Conservation (phyloP, 805 yeast genomes). For the Candida methanosorbosa region DNA sequence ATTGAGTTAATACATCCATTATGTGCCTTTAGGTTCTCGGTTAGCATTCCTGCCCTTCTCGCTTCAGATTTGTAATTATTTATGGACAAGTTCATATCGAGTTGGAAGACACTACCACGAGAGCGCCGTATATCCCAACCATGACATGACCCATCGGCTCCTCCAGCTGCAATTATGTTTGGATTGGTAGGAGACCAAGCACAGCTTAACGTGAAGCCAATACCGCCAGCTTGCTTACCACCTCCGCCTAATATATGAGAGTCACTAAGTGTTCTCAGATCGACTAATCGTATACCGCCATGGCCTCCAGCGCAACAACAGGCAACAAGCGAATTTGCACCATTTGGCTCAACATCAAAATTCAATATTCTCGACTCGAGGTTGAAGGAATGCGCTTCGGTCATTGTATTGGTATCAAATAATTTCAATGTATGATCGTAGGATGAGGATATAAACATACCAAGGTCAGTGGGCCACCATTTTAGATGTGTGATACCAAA, state of each 20-base stretch:
- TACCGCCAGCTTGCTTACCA: slow-evolving; percentile 19
- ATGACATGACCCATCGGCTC: slow-evolving; percentile 69
- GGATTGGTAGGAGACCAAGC: slow-evolving; percentile 63
- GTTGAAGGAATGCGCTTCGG: slow-evolving; percentile 59
- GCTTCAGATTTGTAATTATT: slow-evolving; percentile 7
- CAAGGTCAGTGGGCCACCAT: slow-evolving; percentile 91
- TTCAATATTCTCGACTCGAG: slow-evolving; percentile 55
- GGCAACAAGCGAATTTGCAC: slow-evolving; percentile 48
- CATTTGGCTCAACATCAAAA: slow-evolving; percentile 48
- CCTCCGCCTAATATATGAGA: slow-evolving; percentile 53
- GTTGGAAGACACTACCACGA: slow-evolving; percentile 48
- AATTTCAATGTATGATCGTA: slow-evolving; percentile 69
- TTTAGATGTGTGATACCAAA: slow-evolving; percentile 65
- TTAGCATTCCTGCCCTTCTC: slow-evolving; percentile 13
- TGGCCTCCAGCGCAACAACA: slow-evolving; percentile 55
- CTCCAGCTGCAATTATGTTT: slow-evolving; percentile 67
- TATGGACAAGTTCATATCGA: slow-evolving; percentile 37
- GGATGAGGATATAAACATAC: slow-evolving; percentile 76
- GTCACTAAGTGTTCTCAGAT: slow-evolving; percentile 62
- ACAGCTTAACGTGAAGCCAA: slow-evolving; percentile 21
- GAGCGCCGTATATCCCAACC: slow-evolving; percentile 82
- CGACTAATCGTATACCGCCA: slow-evolving; percentile 45
- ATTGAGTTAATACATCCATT: slow-evolving; percentile 73
- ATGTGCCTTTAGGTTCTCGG: slow-evolving; percentile 50
- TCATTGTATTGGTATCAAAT: slow-evolving; percentile 69